Evolutionary conservation across 345 rosid genomes (phyloP).

Genomic region (Populus alba): DNA sequence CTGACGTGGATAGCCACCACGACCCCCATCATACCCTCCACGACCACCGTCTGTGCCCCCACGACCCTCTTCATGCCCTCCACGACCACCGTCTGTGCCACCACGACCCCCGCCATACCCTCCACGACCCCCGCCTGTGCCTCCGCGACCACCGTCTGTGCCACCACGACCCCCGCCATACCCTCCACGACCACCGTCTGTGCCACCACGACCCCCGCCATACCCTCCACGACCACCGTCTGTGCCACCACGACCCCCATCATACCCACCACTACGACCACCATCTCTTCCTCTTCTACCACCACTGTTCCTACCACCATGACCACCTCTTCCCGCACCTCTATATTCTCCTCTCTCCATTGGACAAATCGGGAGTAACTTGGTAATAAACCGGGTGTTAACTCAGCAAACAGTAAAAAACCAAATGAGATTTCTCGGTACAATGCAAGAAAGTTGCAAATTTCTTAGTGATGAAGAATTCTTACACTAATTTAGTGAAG

Average conservation of each 20-base stretch:
- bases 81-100: too few relatives aligned
- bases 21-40: not conserved
- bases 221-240: not conserved
- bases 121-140: too few relatives aligned
- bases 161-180: not conserved
- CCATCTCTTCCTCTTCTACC: slow-evolving; percentile 14
- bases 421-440: not conserved
- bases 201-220: not conserved
- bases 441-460: not conserved
- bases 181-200: not conserved
- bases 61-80: not conserved
- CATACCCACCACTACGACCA: not conserved
- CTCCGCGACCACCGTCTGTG: too few relatives aligned
- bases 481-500: not conserved
- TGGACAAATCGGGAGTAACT: slow-evolving; percentile 25
- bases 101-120: too few relatives aligned
- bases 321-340: slow-evolving; percentile 13
- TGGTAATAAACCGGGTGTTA: not conserved
- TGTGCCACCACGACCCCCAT: not conserved
- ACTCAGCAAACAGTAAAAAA: not conserved
- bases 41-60: not conserved
- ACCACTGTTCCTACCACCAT: slow-evolving; percentile 12
- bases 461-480: not conserved
- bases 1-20: not conserved
- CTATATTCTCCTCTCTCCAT: slow-evolving; percentile 49